A percentile compares a stretch with the other conserved stretches of the same genome.
phyloP scores from a whole-genome alignment of 305 asterid species.

The Nicotiana rustica region DNA sequence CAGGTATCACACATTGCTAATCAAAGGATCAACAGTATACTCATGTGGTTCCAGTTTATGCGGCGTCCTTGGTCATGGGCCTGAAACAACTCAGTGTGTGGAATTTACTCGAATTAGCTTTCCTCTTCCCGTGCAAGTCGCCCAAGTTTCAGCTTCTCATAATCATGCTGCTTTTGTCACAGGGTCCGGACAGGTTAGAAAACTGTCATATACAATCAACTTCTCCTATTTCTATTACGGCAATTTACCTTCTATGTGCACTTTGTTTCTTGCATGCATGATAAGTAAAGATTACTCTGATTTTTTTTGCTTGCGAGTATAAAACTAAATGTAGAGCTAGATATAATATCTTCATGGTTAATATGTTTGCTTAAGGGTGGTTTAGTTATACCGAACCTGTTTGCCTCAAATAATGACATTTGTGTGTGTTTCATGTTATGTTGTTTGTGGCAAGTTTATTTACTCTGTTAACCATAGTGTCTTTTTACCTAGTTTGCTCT shows the following conservation, averaged over 20 bases:
- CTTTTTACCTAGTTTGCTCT: slow-evolving; percentile 26
- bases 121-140: slow-evolving; percentile 63
- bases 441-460: slow-evolving; percentile 9
- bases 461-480: background rate
- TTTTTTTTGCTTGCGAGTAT: background rate
- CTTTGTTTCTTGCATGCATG: background rate
- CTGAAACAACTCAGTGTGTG: slow-evolving; percentile 76
- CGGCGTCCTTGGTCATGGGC: slow-evolving; percentile 94
- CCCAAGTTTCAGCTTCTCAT: slow-evolving; percentile 82
- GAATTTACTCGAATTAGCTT: slow-evolving; percentile 69
- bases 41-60: slow-evolving; percentile 90
- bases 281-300: background rate
- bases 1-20: slow-evolving; percentile 81
- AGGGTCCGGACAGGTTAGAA: slow-evolving; percentile 75
- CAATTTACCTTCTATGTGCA: slow-evolving; percentile 4
- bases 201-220: slow-evolving; percentile 25
- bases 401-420: slow-evolving; percentile 8
- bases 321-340: background rate
- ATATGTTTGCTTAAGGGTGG: background rate
- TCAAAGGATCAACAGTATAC: slow-evolving; percentile 64
- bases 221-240: slow-evolving; percentile 6
- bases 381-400: background rate
- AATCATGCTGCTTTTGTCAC: slow-evolving; percentile 87
- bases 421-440: background rate
- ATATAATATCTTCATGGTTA: background rate